Conservation (phyloP, 2,329 filamentous ascomycete genomes). For the Allantophomopsis cytisporea region DNA sequence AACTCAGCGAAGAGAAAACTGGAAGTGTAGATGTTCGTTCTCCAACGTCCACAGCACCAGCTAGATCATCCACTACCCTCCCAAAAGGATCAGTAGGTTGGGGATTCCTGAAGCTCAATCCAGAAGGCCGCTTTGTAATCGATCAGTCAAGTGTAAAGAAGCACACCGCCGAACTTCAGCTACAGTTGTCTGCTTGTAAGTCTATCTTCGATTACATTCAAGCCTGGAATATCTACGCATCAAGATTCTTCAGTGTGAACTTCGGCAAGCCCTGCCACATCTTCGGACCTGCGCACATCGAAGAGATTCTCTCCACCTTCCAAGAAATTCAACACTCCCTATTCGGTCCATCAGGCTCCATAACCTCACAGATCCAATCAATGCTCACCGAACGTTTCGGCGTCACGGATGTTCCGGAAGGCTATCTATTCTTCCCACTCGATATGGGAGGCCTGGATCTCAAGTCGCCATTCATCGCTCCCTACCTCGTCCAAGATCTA, state of each 20-base stretch:
- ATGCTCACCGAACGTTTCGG: slow-evolving; percentile 34
- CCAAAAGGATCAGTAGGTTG: slow-evolving; percentile 38
- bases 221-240: slow-evolving; percentile 43
- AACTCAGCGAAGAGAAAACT: slow-evolving; percentile 43
- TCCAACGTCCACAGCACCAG: slow-evolving; percentile 1
- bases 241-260: slow-evolving; percentile 39
- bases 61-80: slow-evolving; percentile 14
- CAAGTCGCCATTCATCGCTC: slow-evolving; percentile 22
- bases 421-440: slow-evolving; percentile 23
- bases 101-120: slow-evolving; percentile 41
- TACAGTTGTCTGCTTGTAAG: slow-evolving; percentile 36
- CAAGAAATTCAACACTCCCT: slow-evolving; percentile 33
- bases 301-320: slow-evolving; percentile 36
- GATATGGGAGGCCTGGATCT: slow-evolving; percentile 23
- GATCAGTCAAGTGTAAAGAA: slow-evolving; percentile 36
- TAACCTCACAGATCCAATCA: slow-evolving; percentile 30
- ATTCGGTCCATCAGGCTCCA: slow-evolving; percentile 26
- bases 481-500: slow-evolving; percentile 11
- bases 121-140: slow-evolving; percentile 33
- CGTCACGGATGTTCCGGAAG: slow-evolving; percentile 20
- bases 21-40: slow-evolving; percentile 28
- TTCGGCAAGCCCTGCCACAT: slow-evolving; percentile 38
- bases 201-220: slow-evolving; percentile 43
- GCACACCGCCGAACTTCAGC: slow-evolving; percentile 38
- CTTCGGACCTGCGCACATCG: slow-evolving; percentile 37